Evolutionary conservation across 805 yeast genomes (phyloP).

Genomic region (Yarrowia yakushimensis): DNA sequence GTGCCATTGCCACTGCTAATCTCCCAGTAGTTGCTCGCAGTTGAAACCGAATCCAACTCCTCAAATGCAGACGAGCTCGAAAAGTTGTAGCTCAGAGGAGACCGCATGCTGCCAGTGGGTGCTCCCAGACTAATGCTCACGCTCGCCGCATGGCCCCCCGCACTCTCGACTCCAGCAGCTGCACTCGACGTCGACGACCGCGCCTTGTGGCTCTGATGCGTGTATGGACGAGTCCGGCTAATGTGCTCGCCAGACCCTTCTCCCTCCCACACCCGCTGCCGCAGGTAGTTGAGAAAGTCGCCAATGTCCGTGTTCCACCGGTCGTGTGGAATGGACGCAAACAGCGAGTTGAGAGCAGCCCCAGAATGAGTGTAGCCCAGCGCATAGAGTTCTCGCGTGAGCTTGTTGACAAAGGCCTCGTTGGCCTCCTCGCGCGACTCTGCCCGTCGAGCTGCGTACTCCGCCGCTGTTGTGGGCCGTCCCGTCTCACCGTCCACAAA

Average conservation of each 20-base stretch:
- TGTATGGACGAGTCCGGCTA: slow-evolving; percentile 20
- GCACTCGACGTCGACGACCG: background rate
- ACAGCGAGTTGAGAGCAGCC: slow-evolving; percentile 20
- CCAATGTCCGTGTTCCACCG: slow-evolving; percentile 23
- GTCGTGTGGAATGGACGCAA: slow-evolving; percentile 19
- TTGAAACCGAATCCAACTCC: slow-evolving; percentile 16
- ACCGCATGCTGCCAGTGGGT: slow-evolving; percentile 16
- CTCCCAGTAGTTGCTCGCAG: slow-evolving; percentile 20
- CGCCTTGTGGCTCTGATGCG: background rate
- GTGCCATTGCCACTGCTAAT: slow-evolving; percentile 15
- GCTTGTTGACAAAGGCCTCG: slow-evolving; percentile 19
- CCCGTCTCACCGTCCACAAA: slow-evolving; percentile 28
- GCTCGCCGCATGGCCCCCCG: background rate
- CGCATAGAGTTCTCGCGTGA: slow-evolving; percentile 16
- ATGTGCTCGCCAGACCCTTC: slow-evolving; percentile 13
- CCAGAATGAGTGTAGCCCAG: slow-evolving; percentile 21
- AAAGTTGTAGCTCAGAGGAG: slow-evolving; percentile 22
- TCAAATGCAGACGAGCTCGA: slow-evolving; percentile 17
- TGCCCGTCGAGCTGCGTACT: background rate
- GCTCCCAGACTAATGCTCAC: background rate
- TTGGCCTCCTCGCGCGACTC: slow-evolving; percentile 19
- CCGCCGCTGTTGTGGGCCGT: background rate
- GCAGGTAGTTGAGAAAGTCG: slow-evolving; percentile 18
- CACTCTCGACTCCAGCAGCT: background rate
- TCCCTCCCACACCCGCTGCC: slow-evolving; percentile 18